phyloP scores from a whole-genome alignment of 352 stramenopile species.

The Phytophthora aleatoria region DNA sequence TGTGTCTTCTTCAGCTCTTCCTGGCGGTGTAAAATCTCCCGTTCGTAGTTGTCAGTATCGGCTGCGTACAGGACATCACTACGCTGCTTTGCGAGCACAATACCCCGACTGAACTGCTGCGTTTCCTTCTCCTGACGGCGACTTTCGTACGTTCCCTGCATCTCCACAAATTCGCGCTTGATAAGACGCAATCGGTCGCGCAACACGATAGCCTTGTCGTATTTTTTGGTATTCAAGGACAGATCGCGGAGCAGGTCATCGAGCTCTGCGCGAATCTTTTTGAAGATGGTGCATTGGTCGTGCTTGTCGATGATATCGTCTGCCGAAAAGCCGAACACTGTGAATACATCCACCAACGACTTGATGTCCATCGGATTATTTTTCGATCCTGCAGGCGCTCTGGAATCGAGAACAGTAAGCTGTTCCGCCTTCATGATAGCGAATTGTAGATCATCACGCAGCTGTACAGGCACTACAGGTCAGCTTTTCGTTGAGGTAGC shows the following conservation, averaged over 20 bases:
- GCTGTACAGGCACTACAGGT: conserved; percentile 26
- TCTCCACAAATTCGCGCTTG: conserved; percentile 71
- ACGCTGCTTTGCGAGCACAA: conserved; percentile 42
- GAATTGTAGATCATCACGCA: conserved; percentile 76
- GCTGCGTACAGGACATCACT: conserved; percentile 43
- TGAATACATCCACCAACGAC: conserved; percentile 68
- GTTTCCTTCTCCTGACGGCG: conserved; percentile 55
- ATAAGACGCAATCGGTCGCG: conserved; percentile 65
- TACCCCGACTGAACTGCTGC: conserved; percentile 52
- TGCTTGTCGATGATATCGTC: conserved; percentile 75
- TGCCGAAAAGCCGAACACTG: conserved; percentile 62
- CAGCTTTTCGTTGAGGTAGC: background rate
- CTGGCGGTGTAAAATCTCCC: conserved; percentile 53
- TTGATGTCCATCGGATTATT: conserved; percentile 72
- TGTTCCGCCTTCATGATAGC: conserved; percentile 72
- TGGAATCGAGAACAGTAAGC: conserved; percentile 49
- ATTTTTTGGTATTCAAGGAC: conserved; percentile 64
- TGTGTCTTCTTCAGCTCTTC: conserved; percentile 65
- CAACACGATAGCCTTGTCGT: conserved; percentile 70
- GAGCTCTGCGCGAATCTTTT: conserved; percentile 58
- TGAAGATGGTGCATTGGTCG: conserved; percentile 78
- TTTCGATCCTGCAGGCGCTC: conserved; percentile 37
- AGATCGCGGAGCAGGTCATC: conserved; percentile 61
- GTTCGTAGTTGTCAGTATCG: conserved; percentile 36
- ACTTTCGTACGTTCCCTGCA: conserved; percentile 65